Conservation (phyloP, 331 rosid genomes). For the Pyrus hybrid region DNA sequence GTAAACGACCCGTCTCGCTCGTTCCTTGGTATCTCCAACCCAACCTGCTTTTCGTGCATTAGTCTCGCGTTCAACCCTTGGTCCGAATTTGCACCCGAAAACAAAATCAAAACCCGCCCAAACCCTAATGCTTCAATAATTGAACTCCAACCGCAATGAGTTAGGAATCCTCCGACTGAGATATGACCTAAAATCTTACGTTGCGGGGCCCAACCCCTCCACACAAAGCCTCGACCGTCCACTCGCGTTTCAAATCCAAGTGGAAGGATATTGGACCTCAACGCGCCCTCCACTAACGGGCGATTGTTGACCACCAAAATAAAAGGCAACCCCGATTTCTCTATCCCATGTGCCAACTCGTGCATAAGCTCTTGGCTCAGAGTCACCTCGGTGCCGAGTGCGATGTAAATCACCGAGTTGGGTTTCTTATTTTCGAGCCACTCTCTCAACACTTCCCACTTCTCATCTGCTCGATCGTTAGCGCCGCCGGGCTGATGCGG, state of each 20-base stretch:
- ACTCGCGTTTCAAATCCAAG: neutral
- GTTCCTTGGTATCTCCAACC: neutral
- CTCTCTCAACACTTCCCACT: neutral
- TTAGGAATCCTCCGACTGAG: conserved; percentile 5
- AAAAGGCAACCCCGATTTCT: conserved; percentile 17
- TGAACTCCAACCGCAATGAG: conserved; percentile 25
- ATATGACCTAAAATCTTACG: conserved; percentile 4
- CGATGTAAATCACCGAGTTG: conserved; percentile 13
- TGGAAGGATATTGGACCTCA: neutral
- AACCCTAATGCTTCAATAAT: conserved; percentile 18
- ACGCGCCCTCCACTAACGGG: neutral
- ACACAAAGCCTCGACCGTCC: conserved; percentile 1
- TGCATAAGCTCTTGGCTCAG: conserved; percentile 2
- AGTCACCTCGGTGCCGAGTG: conserved; percentile 23
- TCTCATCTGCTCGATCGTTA: neutral
- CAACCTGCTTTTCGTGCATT: conserved; percentile 7
- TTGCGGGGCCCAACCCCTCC: conserved; percentile 25
- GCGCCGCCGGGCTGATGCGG: neutral
- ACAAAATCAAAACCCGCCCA: conserved; percentile 1
- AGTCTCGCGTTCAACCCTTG: conserved; percentile 1
- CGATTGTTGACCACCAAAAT: conserved; percentile 18
- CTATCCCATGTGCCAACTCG: conserved; percentile 23
- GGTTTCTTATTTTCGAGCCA: conserved; percentile 10
- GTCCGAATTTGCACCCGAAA: neutral
- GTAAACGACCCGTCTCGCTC: conserved; percentile 10